Evolutionary conservation across 2,329 filamentous ascomycete genomes (phyloP).

Genomic region (Epicoccum nigrum): DNA sequence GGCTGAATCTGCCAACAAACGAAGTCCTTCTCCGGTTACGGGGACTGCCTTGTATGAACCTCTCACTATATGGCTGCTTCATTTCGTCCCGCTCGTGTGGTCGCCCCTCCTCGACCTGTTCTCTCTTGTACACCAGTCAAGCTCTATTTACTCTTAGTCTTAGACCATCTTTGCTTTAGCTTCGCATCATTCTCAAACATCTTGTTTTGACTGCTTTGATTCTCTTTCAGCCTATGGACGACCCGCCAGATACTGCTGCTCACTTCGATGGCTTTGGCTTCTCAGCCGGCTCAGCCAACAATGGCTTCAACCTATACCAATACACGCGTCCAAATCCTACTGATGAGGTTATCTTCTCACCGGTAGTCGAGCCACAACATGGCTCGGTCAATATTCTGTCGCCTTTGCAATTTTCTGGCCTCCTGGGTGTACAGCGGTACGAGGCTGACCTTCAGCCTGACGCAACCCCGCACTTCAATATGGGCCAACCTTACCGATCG

Average conservation of each 20-base stretch:
- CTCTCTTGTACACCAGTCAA: background rate
- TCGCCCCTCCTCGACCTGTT: background rate
- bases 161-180: background rate
- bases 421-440: constrained; percentile 11
- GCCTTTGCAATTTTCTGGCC: constrained; percentile 3
- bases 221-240: no score
- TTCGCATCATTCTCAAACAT: no score
- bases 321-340: background rate
- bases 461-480: constrained; percentile 9
- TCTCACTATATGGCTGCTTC: constrained; percentile 13
- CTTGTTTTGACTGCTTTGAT: background rate
- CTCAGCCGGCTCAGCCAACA: background rate
- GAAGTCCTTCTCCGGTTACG: constrained; percentile 11
- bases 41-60: constrained; percentile 1
- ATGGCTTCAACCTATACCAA: background rate
- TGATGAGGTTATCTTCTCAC: background rate
- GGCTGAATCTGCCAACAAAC: constrained; percentile 18
- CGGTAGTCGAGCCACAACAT: constrained; percentile 15
- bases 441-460: constrained; percentile 30
- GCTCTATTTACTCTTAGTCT: background rate
- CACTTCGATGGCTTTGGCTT: background rate
- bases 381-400: constrained; percentile 15
- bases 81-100: background rate
- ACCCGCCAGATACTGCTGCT: background rate
- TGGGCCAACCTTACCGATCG: constrained; percentile 6